Percentiles rank a stretch among this genome's conserved stretches.
Conservation (phyloP, 1,139 yeast genomes). For the Yarrowia galli region DNA sequence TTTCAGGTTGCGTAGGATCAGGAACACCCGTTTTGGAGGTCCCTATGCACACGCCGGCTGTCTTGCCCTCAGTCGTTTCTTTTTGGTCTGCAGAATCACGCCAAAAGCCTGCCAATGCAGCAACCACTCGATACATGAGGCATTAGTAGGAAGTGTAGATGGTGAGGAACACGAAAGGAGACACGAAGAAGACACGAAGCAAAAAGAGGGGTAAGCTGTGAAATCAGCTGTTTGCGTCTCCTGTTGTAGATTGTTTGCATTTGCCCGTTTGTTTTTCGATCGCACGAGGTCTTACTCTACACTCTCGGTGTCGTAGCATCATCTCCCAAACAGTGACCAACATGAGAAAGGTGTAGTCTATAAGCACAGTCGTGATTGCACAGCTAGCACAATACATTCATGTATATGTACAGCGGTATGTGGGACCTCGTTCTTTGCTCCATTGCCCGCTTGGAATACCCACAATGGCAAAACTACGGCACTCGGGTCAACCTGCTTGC, state of each 20-base stretch:
- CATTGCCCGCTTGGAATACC: not conserved
- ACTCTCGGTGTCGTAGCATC: too few relatives aligned
- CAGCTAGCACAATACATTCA: not conserved
- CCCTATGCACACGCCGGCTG: constrained; percentile 12
- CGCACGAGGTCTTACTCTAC: too few relatives aligned
- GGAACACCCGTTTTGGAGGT: constrained; percentile 33
- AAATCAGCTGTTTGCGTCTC: not conserved
- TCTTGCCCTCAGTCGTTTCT: constrained; percentile 23
- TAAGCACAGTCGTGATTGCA: not conserved
- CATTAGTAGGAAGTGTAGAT: not conserved
- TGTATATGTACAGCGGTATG: not conserved
- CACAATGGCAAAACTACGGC: constrained; percentile 18
- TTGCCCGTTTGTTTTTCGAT: not conserved
- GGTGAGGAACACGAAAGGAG: not conserved
- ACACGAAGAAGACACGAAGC: constrained; percentile 4
- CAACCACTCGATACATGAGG: constrained; percentile 27
- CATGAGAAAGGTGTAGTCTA: not conserved
- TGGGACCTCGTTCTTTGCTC: not conserved
- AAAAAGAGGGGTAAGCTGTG: not conserved
- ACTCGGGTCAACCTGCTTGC: constrained; percentile 20
- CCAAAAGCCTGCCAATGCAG: constrained; percentile 19
- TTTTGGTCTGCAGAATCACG: constrained; percentile 26
- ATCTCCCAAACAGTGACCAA: not conserved
- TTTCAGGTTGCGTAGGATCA: constrained; percentile 35
- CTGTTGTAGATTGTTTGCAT: not conserved